Conservation (phyloP, 345 rosid species). For the Syzygium jambos region DNA sequence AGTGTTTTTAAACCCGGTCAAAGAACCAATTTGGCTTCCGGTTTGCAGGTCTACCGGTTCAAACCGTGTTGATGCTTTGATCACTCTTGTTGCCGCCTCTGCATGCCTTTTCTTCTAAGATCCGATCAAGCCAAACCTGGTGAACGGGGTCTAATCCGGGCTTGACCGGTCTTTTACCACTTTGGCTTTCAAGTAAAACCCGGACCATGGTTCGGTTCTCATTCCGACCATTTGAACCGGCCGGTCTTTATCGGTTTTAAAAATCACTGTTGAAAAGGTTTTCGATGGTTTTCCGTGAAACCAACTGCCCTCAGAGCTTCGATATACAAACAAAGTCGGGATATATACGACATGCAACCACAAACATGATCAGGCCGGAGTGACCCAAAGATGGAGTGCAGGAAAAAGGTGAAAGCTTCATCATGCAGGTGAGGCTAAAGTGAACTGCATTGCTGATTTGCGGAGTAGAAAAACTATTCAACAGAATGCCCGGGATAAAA, state of each 20-base stretch:
- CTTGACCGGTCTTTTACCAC: not conserved
- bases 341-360: not conserved
- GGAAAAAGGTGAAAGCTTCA: not conserved
- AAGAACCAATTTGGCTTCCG: not conserved
- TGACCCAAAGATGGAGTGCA: not conserved
- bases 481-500: too few relatives aligned
- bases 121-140: not conserved
- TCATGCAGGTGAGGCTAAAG: not conserved
- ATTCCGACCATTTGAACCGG: not conserved
- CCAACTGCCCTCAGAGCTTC: not conserved
- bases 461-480: not conserved
- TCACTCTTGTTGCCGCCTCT: not conserved
- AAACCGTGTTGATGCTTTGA: not conserved
- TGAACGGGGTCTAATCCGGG: not conserved
- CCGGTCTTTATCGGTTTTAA: not conserved
- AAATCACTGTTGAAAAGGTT: not conserved
- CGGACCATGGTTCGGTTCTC: not conserved
- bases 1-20: not conserved
- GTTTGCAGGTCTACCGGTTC: not conserved
- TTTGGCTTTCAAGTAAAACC: not conserved
- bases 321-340: not conserved
- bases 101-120: not conserved
- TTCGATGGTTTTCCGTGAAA: not conserved
- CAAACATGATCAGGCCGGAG: rapidly evolving
- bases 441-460: not conserved